These are phyloP conservation scores for Fomitopsis palustris DNA, from an alignment of 1,284 basidiomycete genomes.

Conservation along the genomic window DNA sequence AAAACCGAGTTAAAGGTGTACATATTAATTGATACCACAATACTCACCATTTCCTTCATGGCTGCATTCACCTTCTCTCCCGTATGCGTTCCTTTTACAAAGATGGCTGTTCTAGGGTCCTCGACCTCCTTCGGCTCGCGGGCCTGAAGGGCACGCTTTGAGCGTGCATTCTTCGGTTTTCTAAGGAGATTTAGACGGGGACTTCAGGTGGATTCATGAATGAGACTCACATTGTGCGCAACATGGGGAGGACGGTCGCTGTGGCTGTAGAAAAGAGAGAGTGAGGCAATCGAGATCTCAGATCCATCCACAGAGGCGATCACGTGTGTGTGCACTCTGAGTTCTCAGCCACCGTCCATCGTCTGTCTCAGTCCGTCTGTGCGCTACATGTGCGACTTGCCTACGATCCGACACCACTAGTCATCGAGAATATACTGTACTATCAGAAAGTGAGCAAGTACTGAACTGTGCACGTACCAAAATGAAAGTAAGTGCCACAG, in stretches of 20 bases:
- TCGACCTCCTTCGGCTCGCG: constrained; percentile 90
- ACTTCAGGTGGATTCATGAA: neutral
- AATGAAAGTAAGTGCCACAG: neutral
- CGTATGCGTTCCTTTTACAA: constrained; percentile 86
- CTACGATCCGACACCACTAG: too few species aligned
- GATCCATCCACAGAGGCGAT: neutral
- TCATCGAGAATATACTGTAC: too few species aligned
- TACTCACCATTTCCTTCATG: constrained; percentile 85
- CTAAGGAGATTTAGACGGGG: constrained; percentile 34
- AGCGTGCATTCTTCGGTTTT: constrained; percentile 96
- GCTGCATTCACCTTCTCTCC: constrained; percentile 78
- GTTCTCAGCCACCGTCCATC: neutral
- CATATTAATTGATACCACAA: neutral
- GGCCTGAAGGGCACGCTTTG: constrained; percentile 90
- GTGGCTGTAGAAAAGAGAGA: constrained; percentile 1
- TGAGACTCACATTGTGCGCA: constrained; percentile 36
- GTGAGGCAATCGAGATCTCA: neutral
- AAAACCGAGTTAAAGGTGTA: neutral
- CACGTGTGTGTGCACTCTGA: neutral
- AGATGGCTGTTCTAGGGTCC: constrained; percentile 80
- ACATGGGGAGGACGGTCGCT: constrained; percentile 23
- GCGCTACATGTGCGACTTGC: too few species aligned
- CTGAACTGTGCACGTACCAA: neutral
- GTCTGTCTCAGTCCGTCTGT: neutral
- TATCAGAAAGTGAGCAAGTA: too few species aligned